Evolutionary conservation across 2,329 filamentous ascomycete genomes (phyloP).

Genomic region (Ambrosiella beaveri): DNA sequence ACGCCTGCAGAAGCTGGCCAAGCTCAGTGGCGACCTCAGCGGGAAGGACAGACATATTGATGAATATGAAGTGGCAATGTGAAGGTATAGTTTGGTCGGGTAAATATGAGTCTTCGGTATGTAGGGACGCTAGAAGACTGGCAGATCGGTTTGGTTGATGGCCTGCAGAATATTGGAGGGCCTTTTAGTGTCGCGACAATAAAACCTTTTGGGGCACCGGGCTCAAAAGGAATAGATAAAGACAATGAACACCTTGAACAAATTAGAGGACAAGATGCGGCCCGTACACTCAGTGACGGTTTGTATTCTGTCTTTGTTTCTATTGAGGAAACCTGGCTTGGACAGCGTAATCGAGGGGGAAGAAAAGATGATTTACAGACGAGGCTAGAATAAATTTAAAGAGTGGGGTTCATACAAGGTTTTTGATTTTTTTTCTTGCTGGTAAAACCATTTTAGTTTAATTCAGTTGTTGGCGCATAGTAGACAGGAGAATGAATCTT

Average conservation of each 20-base stretch:
- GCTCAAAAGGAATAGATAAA: slow-evolving; percentile 1
- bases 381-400: slow-evolving; percentile 12
- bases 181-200: neutral
- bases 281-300: slow-evolving; percentile 10
- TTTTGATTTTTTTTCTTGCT: slow-evolving; percentile 9
- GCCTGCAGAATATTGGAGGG: neutral
- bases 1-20: slow-evolving; percentile 66
- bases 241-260: slow-evolving; percentile 4
- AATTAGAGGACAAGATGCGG: slow-evolving; percentile 2
- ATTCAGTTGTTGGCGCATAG: no score
- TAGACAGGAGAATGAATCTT: no score
- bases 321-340: slow-evolving; percentile 5
- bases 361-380: neutral
- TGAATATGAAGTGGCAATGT: neutral
- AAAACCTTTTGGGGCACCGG: neutral
- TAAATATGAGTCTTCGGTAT: neutral
- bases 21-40: slow-evolving; percentile 73
- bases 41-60: slow-evolving; percentile 65
- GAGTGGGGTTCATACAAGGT: slow-evolving; percentile 11
- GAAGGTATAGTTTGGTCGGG: neutral
- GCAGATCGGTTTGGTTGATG: neutral
- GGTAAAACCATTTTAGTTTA: neutral
- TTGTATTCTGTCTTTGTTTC: slow-evolving; percentile 7
- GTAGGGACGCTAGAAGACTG: no score
- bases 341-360: neutral